These are phyloP conservation scores for Blastocladiella emersonii DNA, from an alignment of 371 early-diverging fungal genomes.

Conservation along the genomic window DNA sequence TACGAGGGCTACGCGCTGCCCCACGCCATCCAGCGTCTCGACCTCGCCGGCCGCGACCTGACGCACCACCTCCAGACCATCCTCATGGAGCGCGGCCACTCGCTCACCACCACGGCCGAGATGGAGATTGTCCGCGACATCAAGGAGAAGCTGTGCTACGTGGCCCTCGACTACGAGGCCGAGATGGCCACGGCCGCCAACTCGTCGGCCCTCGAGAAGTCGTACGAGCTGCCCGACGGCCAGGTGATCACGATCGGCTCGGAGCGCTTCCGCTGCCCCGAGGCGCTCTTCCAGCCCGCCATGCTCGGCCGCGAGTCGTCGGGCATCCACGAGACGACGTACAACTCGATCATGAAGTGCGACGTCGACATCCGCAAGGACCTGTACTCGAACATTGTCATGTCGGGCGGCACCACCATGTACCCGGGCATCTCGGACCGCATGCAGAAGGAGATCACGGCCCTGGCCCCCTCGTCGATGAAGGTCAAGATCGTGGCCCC, in stretches of 20 bases:
- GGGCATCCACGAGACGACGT: slow-evolving; percentile 91
- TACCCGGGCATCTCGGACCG: slow-evolving; percentile 96
- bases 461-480: slow-evolving; percentile 95
- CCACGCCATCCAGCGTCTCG: slow-evolving; percentile 96
- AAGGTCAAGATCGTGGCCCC: slow-evolving; percentile 99
- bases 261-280: slow-evolving; percentile 98
- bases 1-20: slow-evolving; percentile 99
- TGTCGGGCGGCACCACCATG: slow-evolving; percentile 87
- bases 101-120: slow-evolving; percentile 98
- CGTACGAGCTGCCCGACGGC: slow-evolving; percentile 99
- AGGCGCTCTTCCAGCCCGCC: slow-evolving; percentile 98
- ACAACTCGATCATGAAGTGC: slow-evolving; percentile 94
- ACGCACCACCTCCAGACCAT: slow-evolving; percentile 95
- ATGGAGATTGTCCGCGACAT: slow-evolving; percentile 99
- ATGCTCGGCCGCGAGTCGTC: slow-evolving; percentile 79
- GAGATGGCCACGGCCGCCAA: slow-evolving; percentile 93
- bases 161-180: slow-evolving; percentile 96
- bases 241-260: slow-evolving; percentile 96
- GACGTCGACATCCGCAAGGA: slow-evolving; percentile 97
- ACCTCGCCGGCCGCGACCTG: slow-evolving; percentile 93
- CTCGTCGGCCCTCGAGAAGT: slow-evolving; percentile 88
- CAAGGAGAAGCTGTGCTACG: slow-evolving; percentile 99
- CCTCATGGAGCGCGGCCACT: slow-evolving; percentile 97
- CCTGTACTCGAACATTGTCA: slow-evolving; percentile 89
- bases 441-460: slow-evolving; percentile 97